Evolutionary conservation across 164 flowering plant genomes (phyloP), one percentile per base, ranked within the genome.

Genomic region (Akebia trifoliata): DNA sequence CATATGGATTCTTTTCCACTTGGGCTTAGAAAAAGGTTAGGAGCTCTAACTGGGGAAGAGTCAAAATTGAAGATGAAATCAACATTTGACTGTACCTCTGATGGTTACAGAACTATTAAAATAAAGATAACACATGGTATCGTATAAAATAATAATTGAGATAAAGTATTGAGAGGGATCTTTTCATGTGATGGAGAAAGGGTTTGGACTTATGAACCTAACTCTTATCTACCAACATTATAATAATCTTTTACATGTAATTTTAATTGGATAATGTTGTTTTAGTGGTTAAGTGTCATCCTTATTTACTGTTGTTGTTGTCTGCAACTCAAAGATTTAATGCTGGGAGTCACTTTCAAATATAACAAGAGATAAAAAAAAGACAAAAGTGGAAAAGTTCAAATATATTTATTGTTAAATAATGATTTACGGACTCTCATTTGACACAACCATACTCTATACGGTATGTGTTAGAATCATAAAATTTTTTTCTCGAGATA

Each of bases 211-310:
- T 15, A 40, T 40, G 0, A n/a, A 40, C 21, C 44, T 40, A 40
- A 40, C 17, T n/a, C 44, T 37, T 40, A 40, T 40, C 44, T 40
- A n/a, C 44, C 44, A 3, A 1, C 2, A n/a, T 40, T 40, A 40
- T 40, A 40, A 40, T 40, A 40, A 40, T n/a, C n/a, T 15, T 40
- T 40, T 40, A 40, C 44, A n/a, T 6, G 44, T 40, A 40, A n/a
- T 40, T 40, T 6, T 40, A 40, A 40, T 40, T 40, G 44, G 21
- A 40, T 40, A 40, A 14, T 18, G 20, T 39, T 14, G 17, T 39
- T 14, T 39, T 15, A 39, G 44, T 39, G n/a, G 18, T 39, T 39
- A 39, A 39, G 4, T 39, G 18, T 40, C 21, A 17, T 40, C 22
- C 0, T n/a, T n/a, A 21, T n/a, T n/a, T 6, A 40, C 44, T 40